A percentile compares a stretch with the other conserved stretches of the same genome.
These are phyloP conservation scores for Auriscalpium microsporum DNA, from an alignment of 768 basidiomycete species.

Conservation along the genomic window DNA sequence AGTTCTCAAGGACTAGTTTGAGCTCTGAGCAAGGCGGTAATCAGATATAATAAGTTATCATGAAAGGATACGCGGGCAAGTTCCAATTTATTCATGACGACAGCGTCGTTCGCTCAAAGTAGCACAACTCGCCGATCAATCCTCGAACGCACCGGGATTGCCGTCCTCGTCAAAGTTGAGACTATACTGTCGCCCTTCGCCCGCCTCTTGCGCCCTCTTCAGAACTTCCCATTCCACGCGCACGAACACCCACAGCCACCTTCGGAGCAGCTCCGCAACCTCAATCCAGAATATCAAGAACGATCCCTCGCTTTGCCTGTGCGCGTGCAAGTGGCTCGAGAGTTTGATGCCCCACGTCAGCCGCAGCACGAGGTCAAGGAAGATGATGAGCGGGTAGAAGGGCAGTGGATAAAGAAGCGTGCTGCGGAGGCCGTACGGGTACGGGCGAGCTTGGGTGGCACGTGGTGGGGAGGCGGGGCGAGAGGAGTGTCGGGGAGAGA, in stretches of 20 bases:
- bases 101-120: too few species aligned
- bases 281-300: constrained; percentile 85
- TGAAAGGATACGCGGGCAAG: too few species aligned
- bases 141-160: too few species aligned
- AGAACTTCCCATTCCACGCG: constrained; percentile 91
- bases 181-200: too few species aligned
- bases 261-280: constrained; percentile 75
- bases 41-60: too few species aligned
- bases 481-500: background rate
- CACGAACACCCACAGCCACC: constrained; percentile 99
- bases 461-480: background rate
- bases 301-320: constrained; percentile 57
- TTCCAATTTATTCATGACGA: too few species aligned
- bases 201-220: constrained; percentile 3
- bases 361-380: constrained; percentile 79
- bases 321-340: constrained; percentile 74
- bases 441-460: constrained; percentile 17
- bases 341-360: constrained; percentile 93
- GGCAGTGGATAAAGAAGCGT: constrained; percentile 73
- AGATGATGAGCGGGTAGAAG: constrained; percentile 74
- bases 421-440: constrained; percentile 69
- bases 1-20: too few species aligned
- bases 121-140: too few species aligned
- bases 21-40: too few species aligned
- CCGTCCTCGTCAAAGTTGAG: too few species aligned